Percentiles rank a stretch among this genome's conserved stretches.
phyloP scores from a whole-genome alignment of 768 basidiomycete species.

The Tricholoma hemisulphureum region DNA sequence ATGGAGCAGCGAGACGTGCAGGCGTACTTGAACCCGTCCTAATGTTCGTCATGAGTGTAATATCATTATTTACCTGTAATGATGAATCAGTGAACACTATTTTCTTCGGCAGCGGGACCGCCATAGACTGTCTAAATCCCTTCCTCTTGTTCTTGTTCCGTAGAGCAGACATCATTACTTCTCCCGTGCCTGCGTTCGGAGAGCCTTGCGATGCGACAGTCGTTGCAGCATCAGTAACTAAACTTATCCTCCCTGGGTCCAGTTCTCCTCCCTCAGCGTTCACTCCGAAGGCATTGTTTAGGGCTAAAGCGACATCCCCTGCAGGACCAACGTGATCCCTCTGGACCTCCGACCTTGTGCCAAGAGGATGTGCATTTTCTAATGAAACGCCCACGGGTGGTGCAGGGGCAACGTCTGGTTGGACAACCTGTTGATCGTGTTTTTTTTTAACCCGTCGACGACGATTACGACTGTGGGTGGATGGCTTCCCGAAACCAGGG shows the following conservation, averaged over 20 bases:
- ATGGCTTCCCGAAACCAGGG: constrained; percentile 16
- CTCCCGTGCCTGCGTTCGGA: constrained; percentile 13
- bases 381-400: constrained; percentile 34
- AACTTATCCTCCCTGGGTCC: neutral
- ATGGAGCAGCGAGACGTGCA: constrained; percentile 58
- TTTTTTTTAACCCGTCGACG: constrained; percentile 18
- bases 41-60: constrained; percentile 1
- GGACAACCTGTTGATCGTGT: constrained; percentile 22
- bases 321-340: neutral
- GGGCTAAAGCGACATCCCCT: constrained; percentile 10
- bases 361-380: constrained; percentile 47
- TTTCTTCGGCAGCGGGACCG: constrained; percentile 41
- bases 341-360: constrained; percentile 13
- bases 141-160: constrained; percentile 76
- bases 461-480: constrained; percentile 12
- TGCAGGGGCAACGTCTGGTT: constrained; percentile 10
- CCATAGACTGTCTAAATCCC: constrained; percentile 57
- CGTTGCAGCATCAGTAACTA: neutral
- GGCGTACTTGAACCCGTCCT: constrained; percentile 1
- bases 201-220: neutral
- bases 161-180: constrained; percentile 51
- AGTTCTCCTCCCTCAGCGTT: constrained; percentile 2
- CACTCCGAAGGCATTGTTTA: constrained; percentile 9
- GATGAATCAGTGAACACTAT: constrained; percentile 47
- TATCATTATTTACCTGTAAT: neutral